Percentiles rank a stretch among this genome's conserved stretches.
Evolutionary conservation across 371 early-diverging fungal genomes (phyloP).

Genomic region (Apophysomyces variabilis): DNA sequence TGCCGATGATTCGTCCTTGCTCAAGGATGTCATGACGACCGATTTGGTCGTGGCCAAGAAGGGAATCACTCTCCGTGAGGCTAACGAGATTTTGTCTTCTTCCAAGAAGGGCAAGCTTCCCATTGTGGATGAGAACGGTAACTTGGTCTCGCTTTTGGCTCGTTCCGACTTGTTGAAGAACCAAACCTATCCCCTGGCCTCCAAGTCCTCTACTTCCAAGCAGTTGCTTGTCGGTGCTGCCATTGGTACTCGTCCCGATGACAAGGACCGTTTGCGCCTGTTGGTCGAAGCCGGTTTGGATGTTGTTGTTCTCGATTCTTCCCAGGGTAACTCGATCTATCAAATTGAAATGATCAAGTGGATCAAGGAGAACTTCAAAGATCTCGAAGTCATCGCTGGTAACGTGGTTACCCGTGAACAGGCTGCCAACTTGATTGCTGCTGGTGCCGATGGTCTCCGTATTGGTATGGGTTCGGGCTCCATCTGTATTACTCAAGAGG

Average conservation of each 20-base stretch:
- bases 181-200: constrained; percentile 91
- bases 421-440: constrained; percentile 88
- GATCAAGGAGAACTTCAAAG: constrained; percentile 82
- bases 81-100: constrained; percentile 84
- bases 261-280: constrained; percentile 79
- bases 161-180: constrained; percentile 97
- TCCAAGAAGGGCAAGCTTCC: constrained; percentile 97
- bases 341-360: constrained; percentile 94
- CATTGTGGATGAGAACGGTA: constrained; percentile 83
- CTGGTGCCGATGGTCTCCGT: constrained; percentile 95
- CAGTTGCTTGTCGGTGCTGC: constrained; percentile 96
- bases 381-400: constrained; percentile 92
- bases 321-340: constrained; percentile 93
- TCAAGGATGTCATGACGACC: constrained; percentile 88
- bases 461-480: constrained; percentile 98
- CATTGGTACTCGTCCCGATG: constrained; percentile 91
- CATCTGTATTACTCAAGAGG: constrained; percentile 98
- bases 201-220: constrained; percentile 80
- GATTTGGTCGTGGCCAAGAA: constrained; percentile 85
- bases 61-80: constrained; percentile 89
- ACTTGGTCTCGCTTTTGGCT: constrained; percentile 89
- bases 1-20: constrained; percentile 56
- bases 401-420: constrained; percentile 97
- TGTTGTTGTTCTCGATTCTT: constrained; percentile 91
- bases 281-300: constrained; percentile 95